Evolutionary conservation across 2,329 filamentous ascomycete species (phyloP).

Genomic region (Aspergillus tamarii): DNA sequence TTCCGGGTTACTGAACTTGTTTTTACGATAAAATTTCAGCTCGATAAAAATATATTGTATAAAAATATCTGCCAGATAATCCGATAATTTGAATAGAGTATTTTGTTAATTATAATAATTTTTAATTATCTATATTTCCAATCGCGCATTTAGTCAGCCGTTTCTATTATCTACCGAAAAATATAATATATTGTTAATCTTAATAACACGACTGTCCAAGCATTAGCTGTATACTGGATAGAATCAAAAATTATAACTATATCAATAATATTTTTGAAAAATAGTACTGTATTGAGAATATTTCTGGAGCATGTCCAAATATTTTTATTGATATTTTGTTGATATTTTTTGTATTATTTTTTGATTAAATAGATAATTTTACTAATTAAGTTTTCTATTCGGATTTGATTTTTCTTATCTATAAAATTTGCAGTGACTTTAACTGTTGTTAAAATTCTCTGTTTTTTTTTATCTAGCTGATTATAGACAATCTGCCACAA

Average conservation of each 20-base stretch:
- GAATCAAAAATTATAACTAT: slow-evolving; percentile 16
- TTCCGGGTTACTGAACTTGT: background rate
- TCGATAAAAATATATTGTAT: slow-evolving; percentile 18
- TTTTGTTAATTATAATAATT: slow-evolving; percentile 14
- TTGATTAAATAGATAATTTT: slow-evolving; percentile 15
- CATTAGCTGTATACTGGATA: slow-evolving; percentile 20
- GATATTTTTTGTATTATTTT: slow-evolving; percentile 19
- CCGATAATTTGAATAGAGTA: slow-evolving; percentile 21
- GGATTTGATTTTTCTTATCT: background rate
- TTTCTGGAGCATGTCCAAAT: slow-evolving; percentile 10
- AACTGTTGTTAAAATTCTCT: slow-evolving; percentile 9
- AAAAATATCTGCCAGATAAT: slow-evolving; percentile 19
- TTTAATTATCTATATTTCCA: slow-evolving; percentile 16
- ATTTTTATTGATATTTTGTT: slow-evolving; percentile 7
- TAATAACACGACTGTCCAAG: slow-evolving; percentile 22
- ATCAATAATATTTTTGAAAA: slow-evolving; percentile 20
- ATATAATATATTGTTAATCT: slow-evolving; percentile 18
- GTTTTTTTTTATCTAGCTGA: slow-evolving; percentile 14
- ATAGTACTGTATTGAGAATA: slow-evolving; percentile 19
- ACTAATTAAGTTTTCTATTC: slow-evolving; percentile 5
- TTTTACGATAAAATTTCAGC: slow-evolving; percentile 14
- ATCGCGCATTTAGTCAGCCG: background rate
- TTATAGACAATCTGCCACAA: slow-evolving; percentile 24
- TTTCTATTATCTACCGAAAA: background rate
- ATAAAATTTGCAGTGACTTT: background rate